Base-by-base conservation (phyloP, 2,329 filamentous ascomycete species). In the Xylariaceae sp. region DNA sequence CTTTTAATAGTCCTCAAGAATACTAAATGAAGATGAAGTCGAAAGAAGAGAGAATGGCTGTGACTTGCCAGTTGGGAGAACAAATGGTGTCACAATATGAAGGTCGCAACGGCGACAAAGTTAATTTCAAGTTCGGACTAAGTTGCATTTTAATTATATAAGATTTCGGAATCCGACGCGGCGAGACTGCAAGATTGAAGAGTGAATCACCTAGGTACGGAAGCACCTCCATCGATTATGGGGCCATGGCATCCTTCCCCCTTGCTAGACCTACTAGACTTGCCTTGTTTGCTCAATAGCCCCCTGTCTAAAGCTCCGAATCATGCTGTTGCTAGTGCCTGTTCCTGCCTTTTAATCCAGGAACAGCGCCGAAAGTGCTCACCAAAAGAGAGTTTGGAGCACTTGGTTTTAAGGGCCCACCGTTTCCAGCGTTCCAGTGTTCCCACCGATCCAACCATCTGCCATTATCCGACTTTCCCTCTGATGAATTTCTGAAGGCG, bases 281-380 rank as follows among this genome's bases (percentile, higher is more conserved):
- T 54, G 42, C 50, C 32, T 16, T 37, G 32, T 10, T 37, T 37
- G 32, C 32, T 37, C 5, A 37, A 3, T 7, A 3, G 18, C 56
- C 55, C 60, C 60, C 60, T 62, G 60, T 23, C 40, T 40, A 47
- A 20, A 53, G 58, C 56, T 57, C 57, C 47, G 48, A 59, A 62
- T 59, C 48, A 51, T 37, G 49, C 21, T 49, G 60, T 62, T 49
- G 60, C 60, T 62, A 57, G 57, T 60, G 54, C 54, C 60, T 60
- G 60, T 62, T 62, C 60, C 60, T 62, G 57, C 52, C 60, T 60
- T 46, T 56, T 57, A 41, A 26, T 42, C 45, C 57, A 62, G 60
- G 60, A 60, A 62, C 57, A 58, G 45, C 52, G 48, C 52, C 40
- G 58, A 62, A 54, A 58, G 45, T 50, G 48, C 52, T 40, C 44